Base-by-base conservation (phyloP, 2,329 filamentous ascomycete genomes). In the Penicillium sp. region DNA sequence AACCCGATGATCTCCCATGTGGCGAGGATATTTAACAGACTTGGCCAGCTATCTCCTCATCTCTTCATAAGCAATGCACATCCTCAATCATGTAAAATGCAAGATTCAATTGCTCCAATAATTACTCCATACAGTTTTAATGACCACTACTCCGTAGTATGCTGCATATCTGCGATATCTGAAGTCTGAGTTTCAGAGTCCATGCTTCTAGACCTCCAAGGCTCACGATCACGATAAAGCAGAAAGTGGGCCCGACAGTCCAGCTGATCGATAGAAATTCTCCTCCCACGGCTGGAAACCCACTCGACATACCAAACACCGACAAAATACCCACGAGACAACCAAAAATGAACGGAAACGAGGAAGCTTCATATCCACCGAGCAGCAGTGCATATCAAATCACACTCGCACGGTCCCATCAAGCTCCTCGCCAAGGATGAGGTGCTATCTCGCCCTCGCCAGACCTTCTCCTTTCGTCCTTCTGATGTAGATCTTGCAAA, bases 211-310 rank as follows among this genome's bases (percentile, higher is more conserved):
- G 42, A 45, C 42, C 42, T 28, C 42, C 1, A 28, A 15, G 28
- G 5, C 12, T 22, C 42, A 20, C 4, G 25, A 6, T 20, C n/a
- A 20, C 7, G 5, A 17, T 11, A 7, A 12, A 20, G 39, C 39
- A 45, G 42, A 8, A 45, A 45, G 42, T 45, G 42, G 42, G 42
- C 14, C 42, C 42, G 12, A 28, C 14, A 31, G 45, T 5, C 45
- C 45, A 48, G 45, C 45, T 48, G 45, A 48, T 48, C 15, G 28
- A 34, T 34, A 34, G 45, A 48, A 48, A 48, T 48, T 48, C 25
- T 48, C 25, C 28, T n/a, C 25, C 45, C 28, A 28, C 25, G 15
- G 22, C 22, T 28, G 28, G 42, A 45, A 45, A 22, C 42, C 42
- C 42, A 45, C 42, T 45, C 8, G 12, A 45, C 12, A 11, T 25